Conservation (phyloP, 257 asterid species). For the Cordia subcordata region DNA sequence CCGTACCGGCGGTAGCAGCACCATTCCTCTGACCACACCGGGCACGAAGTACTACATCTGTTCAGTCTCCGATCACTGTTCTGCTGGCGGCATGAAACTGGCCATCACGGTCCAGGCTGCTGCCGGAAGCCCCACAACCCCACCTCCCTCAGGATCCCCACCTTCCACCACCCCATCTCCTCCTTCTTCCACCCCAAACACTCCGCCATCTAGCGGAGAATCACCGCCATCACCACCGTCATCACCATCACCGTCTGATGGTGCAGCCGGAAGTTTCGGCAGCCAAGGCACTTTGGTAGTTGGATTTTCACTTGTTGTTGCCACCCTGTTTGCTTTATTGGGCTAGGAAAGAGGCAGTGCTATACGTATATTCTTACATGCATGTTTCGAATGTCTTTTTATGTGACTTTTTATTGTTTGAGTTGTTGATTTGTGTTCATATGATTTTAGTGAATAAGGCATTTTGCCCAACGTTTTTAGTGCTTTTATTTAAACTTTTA, state of each 20-base stretch:
- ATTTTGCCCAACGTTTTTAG: too few relatives aligned
- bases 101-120: constrained; percentile 32
- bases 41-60: constrained; percentile 55
- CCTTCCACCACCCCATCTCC: constrained; percentile 15
- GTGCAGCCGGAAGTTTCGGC: constrained; percentile 25
- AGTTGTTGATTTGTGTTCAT: too few relatives aligned
- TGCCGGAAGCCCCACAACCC: constrained; percentile 20
- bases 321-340: constrained; percentile 34
- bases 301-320: constrained; percentile 34
- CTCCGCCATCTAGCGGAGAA: constrained; percentile 3
- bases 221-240: constrained; percentile 7
- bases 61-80: constrained; percentile 46
- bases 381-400: too few relatives aligned
- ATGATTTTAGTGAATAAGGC: too few relatives aligned
- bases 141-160: constrained; percentile 3
- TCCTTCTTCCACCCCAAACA: constrained; percentile 8
- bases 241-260: constrained; percentile 20
- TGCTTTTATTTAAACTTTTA: too few relatives aligned
- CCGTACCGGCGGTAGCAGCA: constrained; percentile 31
- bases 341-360: constrained; percentile 85
- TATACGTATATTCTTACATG: constrained; percentile 2
- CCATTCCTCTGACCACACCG: constrained; percentile 26
- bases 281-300: constrained; percentile 23
- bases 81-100: constrained; percentile 41
- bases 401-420: too few relatives aligned